Base-by-base conservation (phyloP, 345 rosid species). In the Aurinia saxatilis region DNA sequence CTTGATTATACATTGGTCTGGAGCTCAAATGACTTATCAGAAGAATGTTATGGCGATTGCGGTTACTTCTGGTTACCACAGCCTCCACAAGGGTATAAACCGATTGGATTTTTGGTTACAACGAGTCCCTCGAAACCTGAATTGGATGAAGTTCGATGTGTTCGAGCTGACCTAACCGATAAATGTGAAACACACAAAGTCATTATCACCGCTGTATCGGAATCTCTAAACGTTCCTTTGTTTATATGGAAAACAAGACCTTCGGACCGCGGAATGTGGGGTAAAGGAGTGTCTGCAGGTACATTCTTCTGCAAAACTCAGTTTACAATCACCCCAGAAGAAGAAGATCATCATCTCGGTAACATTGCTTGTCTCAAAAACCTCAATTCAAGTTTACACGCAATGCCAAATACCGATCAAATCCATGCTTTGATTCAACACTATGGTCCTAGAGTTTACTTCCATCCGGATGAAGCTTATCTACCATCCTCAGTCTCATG, bases 51-150 rank as follows among this genome's bases (percentile, higher is more conserved):
- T 30, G 61, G 42, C 33, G 84, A 70, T 7, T 68, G 70, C 62
- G 91, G 87, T 60, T 90, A 77, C 78, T 82, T 93, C 79, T 87
- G 96, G 99, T 31, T 84, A 46, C 99, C 97, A 10, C 69, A 72
- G 66, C 72, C 96, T 34, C 95, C 96, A 7, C 76, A 79, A 57
- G 95, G 90, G 33, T 87, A 86, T 47, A 81, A 78, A 66, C 27
- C 90, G 1, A 14, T 82, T 18, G 96, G 99, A 15, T 76, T 65
- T 65, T 42, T 93, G 73, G 97, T 90, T 53, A 87, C 96, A 42
- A 61, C 74, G 42, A 77, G 62, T 4, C 74, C 86, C 0, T 27
- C 34, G 2, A 85, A 78, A 61, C 96, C 99, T 34, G 78, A 62
- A 8, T 40, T 85, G 72, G 82, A 85, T 67, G 83, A 85, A 74